Evolutionary conservation across 495 filamentous ascomycete species (phyloP).

Genomic region (Neurospora tetrasperma): DNA sequence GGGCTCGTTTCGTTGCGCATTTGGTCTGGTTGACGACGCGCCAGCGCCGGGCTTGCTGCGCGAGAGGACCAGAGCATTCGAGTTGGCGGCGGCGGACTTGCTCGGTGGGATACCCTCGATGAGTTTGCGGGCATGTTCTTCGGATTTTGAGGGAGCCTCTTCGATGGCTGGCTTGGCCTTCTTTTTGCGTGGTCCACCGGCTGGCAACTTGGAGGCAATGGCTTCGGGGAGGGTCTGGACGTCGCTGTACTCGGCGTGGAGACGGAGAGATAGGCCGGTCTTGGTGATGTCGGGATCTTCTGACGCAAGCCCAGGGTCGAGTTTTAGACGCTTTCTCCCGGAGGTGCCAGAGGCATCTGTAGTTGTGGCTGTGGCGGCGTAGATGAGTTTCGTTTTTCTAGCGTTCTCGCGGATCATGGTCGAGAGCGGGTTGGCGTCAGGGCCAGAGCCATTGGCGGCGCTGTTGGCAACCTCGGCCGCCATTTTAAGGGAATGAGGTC

Average conservation of each 20-base stretch:
- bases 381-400: slow-evolving; percentile 30
- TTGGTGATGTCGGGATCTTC: slow-evolving; percentile 30
- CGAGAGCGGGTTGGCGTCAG: slow-evolving; percentile 22
- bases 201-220: slow-evolving; percentile 71
- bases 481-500: slow-evolving; percentile 1
- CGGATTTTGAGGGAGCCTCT: slow-evolving; percentile 32
- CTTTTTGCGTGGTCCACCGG: slow-evolving; percentile 39
- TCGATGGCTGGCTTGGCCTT: slow-evolving; percentile 26
- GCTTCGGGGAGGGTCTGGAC: slow-evolving; percentile 74
- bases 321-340: slow-evolving; percentile 32
- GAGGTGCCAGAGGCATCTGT: slow-evolving; percentile 9
- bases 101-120: slow-evolving; percentile 54
- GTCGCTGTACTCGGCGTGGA: slow-evolving; percentile 64
- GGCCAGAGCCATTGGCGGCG: slow-evolving; percentile 9
- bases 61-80: slow-evolving; percentile 51
- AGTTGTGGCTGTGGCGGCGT: slow-evolving; percentile 18
- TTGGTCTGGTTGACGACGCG: slow-evolving; percentile 4
- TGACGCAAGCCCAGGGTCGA: slow-evolving; percentile 25
- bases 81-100: slow-evolving; percentile 32
- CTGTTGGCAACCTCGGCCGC: slow-evolving; percentile 18
- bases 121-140: slow-evolving; percentile 53
- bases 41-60: slow-evolving; percentile 10
- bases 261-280: slow-evolving; percentile 32
- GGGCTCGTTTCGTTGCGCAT: slow-evolving; percentile 17
- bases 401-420: slow-evolving; percentile 32